Evolutionary conservation across 768 basidiomycete species (phyloP), one percentile per base, ranked within the genome.

Genomic region (Podaxis rugospora): DNA sequence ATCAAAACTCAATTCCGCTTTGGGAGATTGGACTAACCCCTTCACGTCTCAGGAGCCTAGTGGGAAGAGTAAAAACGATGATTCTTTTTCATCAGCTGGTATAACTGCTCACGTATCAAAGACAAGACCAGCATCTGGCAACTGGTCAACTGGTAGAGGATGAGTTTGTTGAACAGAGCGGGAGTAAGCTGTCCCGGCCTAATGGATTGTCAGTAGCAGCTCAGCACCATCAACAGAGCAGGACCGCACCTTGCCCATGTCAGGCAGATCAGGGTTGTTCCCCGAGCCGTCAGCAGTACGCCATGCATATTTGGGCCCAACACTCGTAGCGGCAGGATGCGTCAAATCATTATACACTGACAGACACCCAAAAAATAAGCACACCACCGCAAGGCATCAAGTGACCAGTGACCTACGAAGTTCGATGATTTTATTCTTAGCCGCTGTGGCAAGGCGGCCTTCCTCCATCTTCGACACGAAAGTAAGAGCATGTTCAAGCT

Each of bases 331-430:
- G 5, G 92, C 81, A 2, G 93, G 93, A 70, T 94, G 93, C 0
- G 84, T 72, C 14, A 96, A 81, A 70, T 95, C 93, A 64, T 88
- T 84, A 71, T 92, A 93, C 60, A 92, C 90, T 92, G 64, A 1
- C 6, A 27, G 23, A 11, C 11, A 61, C 35, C 21, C 14, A 37
- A 25, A 27, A 9, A 36, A 37, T 52, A 42, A 63, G 39, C 4
- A 25, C 51, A 37, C 14, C 25, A 10, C 5, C n/a, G 39, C n/a
- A 3, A 51, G 37, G 5, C 5, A 46, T 28, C 49, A 46, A 21
- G 18, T 49, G 52, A 37, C 10, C 25, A 27, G 42, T 21, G 5
- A 76, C 88, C 63, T 61, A 91, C 92, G 67, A 35, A 84, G 75
- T 66, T 85, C 74, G 46, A 92, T 71, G 49, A 71, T 80, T 69